phyloP scores from a whole-genome alignment of 306 rosid species.

The Lathyrus tuberosus region DNA sequence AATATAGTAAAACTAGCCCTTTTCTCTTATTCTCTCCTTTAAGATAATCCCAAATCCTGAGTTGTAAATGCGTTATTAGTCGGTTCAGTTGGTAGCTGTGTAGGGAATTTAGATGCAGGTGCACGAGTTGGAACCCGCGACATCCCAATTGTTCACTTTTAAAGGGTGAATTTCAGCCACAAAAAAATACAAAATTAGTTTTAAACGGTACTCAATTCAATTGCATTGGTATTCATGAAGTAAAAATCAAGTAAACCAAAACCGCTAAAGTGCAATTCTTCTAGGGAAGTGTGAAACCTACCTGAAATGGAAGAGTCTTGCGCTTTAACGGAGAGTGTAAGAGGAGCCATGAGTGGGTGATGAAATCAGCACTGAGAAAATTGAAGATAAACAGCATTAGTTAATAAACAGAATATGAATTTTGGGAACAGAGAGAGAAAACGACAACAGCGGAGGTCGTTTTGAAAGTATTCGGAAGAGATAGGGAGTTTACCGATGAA shows the following conservation, averaged over 20 bases:
- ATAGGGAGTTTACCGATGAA: constrained; percentile 13
- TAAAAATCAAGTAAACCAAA: constrained; percentile 5
- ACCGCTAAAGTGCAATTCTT: background rate
- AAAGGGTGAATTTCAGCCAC: too few species aligned
- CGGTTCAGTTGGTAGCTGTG: too few species aligned
- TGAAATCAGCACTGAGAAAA: constrained; percentile 17
- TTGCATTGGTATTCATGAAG: background rate
- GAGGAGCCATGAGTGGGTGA: constrained; percentile 58
- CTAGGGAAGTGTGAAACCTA: constrained; percentile 26
- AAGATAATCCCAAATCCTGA: background rate
- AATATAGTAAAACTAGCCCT: background rate
- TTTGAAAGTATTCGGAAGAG: background rate
- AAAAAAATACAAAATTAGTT: too few species aligned
- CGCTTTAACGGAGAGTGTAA: constrained; percentile 50
- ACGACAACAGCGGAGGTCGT: constrained; percentile 3
- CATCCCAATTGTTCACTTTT: too few species aligned
- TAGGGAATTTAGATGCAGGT: too few species aligned
- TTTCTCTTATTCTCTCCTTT: too few species aligned
- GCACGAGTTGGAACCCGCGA: too few species aligned
- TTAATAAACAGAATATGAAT: background rate
- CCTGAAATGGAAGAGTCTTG: constrained; percentile 53
- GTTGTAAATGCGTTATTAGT: background rate
- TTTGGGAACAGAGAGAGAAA: background rate
- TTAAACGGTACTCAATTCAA: too few species aligned
- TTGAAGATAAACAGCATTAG: constrained; percentile 34